Percentiles rank a stretch among this genome's conserved stretches.
Conservation (phyloP, 306 rosid species). For the Trifolium dubium region DNA sequence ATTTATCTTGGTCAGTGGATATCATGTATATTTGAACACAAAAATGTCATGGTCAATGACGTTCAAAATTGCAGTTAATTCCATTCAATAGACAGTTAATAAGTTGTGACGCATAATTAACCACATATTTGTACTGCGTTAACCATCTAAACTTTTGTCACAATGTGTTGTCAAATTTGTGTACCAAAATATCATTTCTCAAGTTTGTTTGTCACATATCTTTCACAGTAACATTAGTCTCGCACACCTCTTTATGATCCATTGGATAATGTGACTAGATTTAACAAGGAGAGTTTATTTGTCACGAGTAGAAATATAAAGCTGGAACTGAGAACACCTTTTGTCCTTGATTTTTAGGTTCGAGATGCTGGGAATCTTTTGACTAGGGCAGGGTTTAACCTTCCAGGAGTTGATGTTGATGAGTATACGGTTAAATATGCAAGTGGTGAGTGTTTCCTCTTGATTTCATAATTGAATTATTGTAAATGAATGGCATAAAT, state of each 20-base stretch:
- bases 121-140: not conserved
- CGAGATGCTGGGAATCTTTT: slow-evolving; percentile 98
- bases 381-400: slow-evolving; percentile 92
- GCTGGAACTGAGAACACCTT: slow-evolving; percentile 31
- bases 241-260: slow-evolving; percentile 30
- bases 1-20: not conserved
- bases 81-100: not conserved
- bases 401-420: slow-evolving; percentile 96
- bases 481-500: slow-evolving; percentile 27
- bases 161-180: not conserved
- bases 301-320: slow-evolving; percentile 26
- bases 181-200: not conserved
- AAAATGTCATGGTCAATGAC: not conserved
- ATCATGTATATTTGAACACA: not conserved
- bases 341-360: slow-evolving; percentile 57
- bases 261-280: slow-evolving; percentile 30
- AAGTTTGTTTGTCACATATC: slow-evolving; percentile 12
- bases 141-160: not conserved
- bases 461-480: slow-evolving; percentile 29
- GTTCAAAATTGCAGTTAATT: not conserved
- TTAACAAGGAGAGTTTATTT: slow-evolving; percentile 18
- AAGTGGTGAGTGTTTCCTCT: slow-evolving; percentile 67
- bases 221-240: slow-evolving; percentile 2
- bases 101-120: not conserved
- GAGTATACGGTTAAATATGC: slow-evolving; percentile 78